Evolutionary conservation across 257 asterid species (phyloP), one percentile per base, ranked within the genome.

Genomic region (Verbena officinalis): DNA sequence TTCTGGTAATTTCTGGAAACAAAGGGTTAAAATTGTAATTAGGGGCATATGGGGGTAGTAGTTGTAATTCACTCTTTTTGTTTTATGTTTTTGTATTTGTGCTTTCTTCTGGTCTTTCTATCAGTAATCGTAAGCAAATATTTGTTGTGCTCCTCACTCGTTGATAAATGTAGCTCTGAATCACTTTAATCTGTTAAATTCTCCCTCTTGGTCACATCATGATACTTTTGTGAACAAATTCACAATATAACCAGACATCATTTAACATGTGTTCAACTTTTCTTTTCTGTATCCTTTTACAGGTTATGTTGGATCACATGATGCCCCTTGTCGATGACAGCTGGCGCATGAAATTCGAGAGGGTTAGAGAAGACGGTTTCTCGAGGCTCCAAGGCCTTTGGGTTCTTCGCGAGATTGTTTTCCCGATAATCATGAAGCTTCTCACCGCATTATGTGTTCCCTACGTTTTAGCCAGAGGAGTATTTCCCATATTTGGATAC

Each of bases 241-340:
- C 36, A 30, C 36, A 30, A 30, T 30, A 7, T 30, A 30, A 7
- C 7, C 3, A 30, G 36, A 30, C 7, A 30, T 30, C 36, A 7
- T 30, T 30, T 30, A 3, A n/a, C n/a, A 30, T 58, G 62, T 52
- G 59, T n/a, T 57, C 30, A 9, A 17, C 11, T 27, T 11, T 27
- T 2, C 0, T 49, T 12, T 23, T 45, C 55, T 10, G 7, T 24
- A 52, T 67, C 21, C 33, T 65, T 64, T 23, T 45, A 70, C 76
- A 93, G 99, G 97, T 90, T 19, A 93, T 88, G 91, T 77, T 93
- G 74, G 99, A 93, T 69, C 96, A 90, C 74, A 85, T 90, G 89
- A 79, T 86, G 95, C 99, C 99, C 3, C 72, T 94, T 69, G 74
- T 88, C 68, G 99, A 94, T n/a, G 96, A 90, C 42, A 88, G 89